These are phyloP conservation scores for Tylopilus balloui DNA, from an alignment of 768 basidiomycete genomes.

Conservation along the genomic window DNA sequence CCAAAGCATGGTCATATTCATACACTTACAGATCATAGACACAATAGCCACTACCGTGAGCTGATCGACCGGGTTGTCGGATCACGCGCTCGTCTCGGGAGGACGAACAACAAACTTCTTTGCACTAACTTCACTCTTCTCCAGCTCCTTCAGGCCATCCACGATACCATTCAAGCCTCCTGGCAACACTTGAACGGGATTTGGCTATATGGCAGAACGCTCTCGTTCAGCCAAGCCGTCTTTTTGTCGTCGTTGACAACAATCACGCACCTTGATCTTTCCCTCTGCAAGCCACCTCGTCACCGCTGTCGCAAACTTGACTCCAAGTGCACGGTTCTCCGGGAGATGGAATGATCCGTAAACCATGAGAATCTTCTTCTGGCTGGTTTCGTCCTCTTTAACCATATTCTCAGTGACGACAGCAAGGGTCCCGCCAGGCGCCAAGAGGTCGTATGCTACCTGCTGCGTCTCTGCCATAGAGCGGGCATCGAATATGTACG, in stretches of 20 bases:
- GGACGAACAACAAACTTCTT: constrained; percentile 36
- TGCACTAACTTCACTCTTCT: constrained; percentile 32
- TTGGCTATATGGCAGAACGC: constrained; percentile 24
- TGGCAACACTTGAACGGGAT: constrained; percentile 35
- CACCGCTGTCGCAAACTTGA: constrained; percentile 13
- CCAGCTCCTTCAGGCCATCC: constrained; percentile 30
- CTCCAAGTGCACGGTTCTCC: constrained; percentile 8
- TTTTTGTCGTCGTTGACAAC: background rate
- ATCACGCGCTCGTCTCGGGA: constrained; percentile 8
- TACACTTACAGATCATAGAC: background rate
- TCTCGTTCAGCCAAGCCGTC: background rate
- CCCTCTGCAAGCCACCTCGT: constrained; percentile 17
- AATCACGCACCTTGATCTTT: constrained; percentile 14
- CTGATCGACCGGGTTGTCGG: background rate
- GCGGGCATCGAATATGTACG: constrained; percentile 25
- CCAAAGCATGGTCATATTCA: background rate
- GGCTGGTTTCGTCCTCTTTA: background rate
- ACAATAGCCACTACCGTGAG: background rate
- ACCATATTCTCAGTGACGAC: background rate
- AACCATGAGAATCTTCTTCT: constrained; percentile 5
- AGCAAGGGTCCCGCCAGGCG: constrained; percentile 27
- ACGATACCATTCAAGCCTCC: constrained; percentile 34
- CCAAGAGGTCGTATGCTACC: constrained; percentile 28
- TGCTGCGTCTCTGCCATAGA: constrained; percentile 31
- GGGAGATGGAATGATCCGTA: constrained; percentile 7